Conservation (phyloP, 352 stramenopile species). For the Thalassiosira mediterranea region DNA sequence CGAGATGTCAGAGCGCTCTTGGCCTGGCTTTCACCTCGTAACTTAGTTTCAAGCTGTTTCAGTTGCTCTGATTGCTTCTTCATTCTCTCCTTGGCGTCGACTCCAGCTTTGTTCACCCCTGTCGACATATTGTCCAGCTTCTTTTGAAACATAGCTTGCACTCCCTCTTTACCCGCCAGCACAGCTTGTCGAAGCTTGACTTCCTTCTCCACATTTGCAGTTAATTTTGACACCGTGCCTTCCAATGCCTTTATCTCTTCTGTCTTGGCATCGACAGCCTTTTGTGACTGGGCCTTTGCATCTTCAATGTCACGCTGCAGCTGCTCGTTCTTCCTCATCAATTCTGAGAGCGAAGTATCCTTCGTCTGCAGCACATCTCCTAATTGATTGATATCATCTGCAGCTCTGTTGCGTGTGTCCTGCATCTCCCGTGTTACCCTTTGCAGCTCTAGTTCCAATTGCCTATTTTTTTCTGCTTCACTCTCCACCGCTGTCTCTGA, state of each 20-base stretch:
- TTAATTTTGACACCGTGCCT: conserved; percentile 38
- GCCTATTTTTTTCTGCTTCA: no score
- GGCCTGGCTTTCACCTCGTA: neutral
- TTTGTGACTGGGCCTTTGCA: conserved; percentile 12
- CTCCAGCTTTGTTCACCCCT: neutral
- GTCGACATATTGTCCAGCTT: conserved; percentile 36
- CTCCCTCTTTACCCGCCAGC: conserved; percentile 33
- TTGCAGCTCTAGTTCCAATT: no score
- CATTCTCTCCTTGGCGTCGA: neutral
- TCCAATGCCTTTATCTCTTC: conserved; percentile 38
- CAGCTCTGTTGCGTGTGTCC: conserved; percentile 5
- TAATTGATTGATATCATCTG: conserved; percentile 27
- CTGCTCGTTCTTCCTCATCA: conserved; percentile 28
- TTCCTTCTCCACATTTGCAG: conserved; percentile 43
- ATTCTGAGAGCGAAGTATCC: conserved; percentile 21
- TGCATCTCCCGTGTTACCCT: conserved; percentile 5
- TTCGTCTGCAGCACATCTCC: conserved; percentile 12
- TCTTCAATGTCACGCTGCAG: conserved; percentile 16
- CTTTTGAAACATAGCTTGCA: conserved; percentile 40
- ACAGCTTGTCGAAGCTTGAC: conserved; percentile 48
- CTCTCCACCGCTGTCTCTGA: conserved; percentile 1
- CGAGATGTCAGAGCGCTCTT: neutral
- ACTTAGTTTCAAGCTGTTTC: conserved; percentile 23
- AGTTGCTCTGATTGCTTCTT: neutral
- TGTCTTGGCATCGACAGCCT: conserved; percentile 26